Percentiles rank a stretch among this genome's conserved stretches.
Evolutionary conservation across 768 basidiomycete genomes (phyloP).

Genomic region (Psilocybe azurescens): DNA sequence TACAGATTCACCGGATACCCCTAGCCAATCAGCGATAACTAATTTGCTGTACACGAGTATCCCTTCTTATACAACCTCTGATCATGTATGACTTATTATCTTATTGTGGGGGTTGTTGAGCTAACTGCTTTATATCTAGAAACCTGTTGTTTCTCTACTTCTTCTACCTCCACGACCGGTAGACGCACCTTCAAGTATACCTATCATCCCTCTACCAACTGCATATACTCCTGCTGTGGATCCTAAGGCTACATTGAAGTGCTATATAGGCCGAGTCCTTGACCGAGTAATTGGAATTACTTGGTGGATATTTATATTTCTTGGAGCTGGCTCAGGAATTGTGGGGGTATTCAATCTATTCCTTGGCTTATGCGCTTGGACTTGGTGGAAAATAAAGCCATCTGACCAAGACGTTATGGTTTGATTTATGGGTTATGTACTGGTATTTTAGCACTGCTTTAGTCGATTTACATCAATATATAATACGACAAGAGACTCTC

Average conservation of each 20-base stretch:
- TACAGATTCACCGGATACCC: conserved; percentile 61
- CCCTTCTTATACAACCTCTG: conserved; percentile 85
- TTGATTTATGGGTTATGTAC: conserved; percentile 5
- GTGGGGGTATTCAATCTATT: conserved; percentile 77
- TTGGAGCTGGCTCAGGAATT: conserved; percentile 79
- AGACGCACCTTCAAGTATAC: conserved; percentile 34
- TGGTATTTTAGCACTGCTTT: background rate
- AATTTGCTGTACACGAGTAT: conserved; percentile 81
- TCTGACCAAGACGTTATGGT: conserved; percentile 7
- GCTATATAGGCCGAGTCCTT: conserved; percentile 64
- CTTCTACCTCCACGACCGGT: conserved; percentile 55
- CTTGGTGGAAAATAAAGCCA: conserved; percentile 53
- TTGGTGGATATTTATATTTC: conserved; percentile 77
- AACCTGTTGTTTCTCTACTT: conserved; percentile 84
- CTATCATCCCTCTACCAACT: conserved; percentile 55
- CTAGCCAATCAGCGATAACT: conserved; percentile 56
- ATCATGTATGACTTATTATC: conserved; percentile 65
- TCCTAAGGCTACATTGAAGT: conserved; percentile 57
- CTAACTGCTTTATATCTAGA: conserved; percentile 45
- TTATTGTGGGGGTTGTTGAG: background rate
- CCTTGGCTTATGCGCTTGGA: conserved; percentile 69
- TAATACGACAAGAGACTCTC: no score
- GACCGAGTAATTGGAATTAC: conserved; percentile 79
- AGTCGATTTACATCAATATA: background rate
- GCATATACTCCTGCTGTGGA: conserved; percentile 60